These are phyloP conservation scores for Aspergillus uvarum DNA, from an alignment of 2,329 filamentous ascomycete species.

Conservation along the genomic window DNA sequence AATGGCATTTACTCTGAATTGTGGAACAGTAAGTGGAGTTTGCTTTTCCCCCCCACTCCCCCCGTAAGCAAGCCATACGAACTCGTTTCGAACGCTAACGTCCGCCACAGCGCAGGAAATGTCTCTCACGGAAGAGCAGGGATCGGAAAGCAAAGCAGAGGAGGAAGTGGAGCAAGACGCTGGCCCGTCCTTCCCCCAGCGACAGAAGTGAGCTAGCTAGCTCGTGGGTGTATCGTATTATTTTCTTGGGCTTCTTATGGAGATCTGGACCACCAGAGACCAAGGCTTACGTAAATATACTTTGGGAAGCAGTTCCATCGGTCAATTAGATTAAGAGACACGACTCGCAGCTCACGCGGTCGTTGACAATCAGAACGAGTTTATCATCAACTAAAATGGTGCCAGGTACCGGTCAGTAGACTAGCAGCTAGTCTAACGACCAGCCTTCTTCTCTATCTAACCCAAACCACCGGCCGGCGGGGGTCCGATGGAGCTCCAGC, in stretches of 20 bases:
- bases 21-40: constrained; percentile 71
- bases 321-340: no score
- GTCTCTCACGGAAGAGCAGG: constrained; percentile 43
- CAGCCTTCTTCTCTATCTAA: neutral
- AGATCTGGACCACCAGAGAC: no score
- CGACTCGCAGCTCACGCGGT: neutral
- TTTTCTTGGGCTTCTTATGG: no score
- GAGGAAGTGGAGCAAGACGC: constrained; percentile 26
- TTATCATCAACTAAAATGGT: neutral
- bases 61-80: neutral
- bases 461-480: no score
- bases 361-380: neutral
- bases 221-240: no score
- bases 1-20: constrained; percentile 77
- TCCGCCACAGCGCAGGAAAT: constrained; percentile 60
- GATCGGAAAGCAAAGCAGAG: constrained; percentile 44
- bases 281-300: no score
- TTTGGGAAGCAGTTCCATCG: no score
- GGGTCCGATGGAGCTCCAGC: no score
- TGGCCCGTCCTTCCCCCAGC: constrained; percentile 12
- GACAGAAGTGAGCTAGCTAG: constrained; percentile 4
- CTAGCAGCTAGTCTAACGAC: neutral
- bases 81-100: constrained; percentile 7
- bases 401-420: no score
- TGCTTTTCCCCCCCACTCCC: neutral